Percentiles rank a stretch among this genome's conserved stretches.
These are phyloP conservation scores for Zychaea mexicana DNA, from an alignment of 371 early-diverging fungal species.

Conservation along the genomic window DNA sequence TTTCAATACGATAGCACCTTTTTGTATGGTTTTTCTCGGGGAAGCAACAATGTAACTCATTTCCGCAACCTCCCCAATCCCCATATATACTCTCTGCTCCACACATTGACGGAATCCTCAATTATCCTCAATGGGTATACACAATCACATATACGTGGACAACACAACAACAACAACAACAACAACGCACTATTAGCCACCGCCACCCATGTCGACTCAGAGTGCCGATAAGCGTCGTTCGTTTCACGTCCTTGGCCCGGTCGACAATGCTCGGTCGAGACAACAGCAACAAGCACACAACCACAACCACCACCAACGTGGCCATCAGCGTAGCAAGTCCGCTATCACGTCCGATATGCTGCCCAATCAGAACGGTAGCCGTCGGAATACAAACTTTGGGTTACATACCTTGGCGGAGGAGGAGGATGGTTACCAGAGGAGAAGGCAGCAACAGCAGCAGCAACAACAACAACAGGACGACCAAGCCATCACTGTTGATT, in stretches of 20 bases:
- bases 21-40: background rate
- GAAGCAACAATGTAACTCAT: too few species aligned
- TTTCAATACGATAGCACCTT: background rate
- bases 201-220: background rate
- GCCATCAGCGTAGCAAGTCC: slow-evolving; percentile 45
- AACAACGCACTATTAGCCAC: background rate
- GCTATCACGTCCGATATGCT: slow-evolving; percentile 41
- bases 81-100: too few species aligned
- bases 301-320: slow-evolving; percentile 20
- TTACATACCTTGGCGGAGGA: slow-evolving; percentile 38
- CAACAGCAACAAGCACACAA: slow-evolving; percentile 10
- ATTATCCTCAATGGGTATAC: too few species aligned
- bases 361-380: slow-evolving; percentile 28
- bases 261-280: slow-evolving; percentile 7
- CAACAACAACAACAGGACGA: slow-evolving; percentile 17
- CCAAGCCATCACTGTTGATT: slow-evolving; percentile 38
- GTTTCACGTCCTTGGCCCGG: slow-evolving; percentile 3
- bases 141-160: too few species aligned
- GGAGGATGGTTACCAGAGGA: slow-evolving; percentile 14
- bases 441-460: slow-evolving; percentile 21
- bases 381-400: slow-evolving; percentile 29
- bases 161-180: background rate
- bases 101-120: too few species aligned
- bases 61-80: too few species aligned
- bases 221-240: slow-evolving; percentile 14